Evolutionary conservation across 805 yeast species (phyloP).

Genomic region (Ogataea naganishii): DNA sequence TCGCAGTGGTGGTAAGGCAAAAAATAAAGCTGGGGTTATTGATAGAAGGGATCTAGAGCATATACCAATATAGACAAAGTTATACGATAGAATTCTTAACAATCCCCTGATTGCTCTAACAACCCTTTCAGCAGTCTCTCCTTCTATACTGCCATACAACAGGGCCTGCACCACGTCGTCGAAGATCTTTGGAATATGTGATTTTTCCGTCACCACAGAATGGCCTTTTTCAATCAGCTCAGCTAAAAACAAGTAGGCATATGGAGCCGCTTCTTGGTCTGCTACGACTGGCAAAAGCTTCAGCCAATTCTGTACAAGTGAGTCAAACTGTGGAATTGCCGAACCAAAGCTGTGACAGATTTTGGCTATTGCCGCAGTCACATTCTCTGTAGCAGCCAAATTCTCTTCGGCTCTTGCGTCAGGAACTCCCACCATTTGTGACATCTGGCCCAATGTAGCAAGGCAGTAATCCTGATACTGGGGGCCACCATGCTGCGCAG

Average conservation of each 20-base stretch:
- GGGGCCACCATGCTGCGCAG: constrained; percentile 74
- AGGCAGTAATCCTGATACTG: constrained; percentile 54
- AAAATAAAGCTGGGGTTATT: too few relatives aligned
- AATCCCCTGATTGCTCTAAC: constrained; percentile 57
- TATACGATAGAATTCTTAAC: constrained; percentile 57
- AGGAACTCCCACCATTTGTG: constrained; percentile 64
- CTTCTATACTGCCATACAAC: constrained; percentile 55
- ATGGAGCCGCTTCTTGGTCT: constrained; percentile 86
- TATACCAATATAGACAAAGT: too few relatives aligned
- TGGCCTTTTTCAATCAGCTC: constrained; percentile 65
- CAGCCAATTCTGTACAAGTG: constrained; percentile 69
- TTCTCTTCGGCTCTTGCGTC: constrained; percentile 84
- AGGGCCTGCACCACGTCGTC: constrained; percentile 70
- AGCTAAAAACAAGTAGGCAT: constrained; percentile 65
- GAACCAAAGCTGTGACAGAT: constrained; percentile 60
- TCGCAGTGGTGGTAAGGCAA: too few relatives aligned
- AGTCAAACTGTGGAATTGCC: constrained; percentile 49
- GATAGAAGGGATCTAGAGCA: too few relatives aligned
- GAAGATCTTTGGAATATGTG: constrained; percentile 45
- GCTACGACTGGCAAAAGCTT: constrained; percentile 70
- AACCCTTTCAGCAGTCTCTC: constrained; percentile 60
- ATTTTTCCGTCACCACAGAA: constrained; percentile 35
- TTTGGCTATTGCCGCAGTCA: constrained; percentile 76
- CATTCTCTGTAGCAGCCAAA: constrained; percentile 79
- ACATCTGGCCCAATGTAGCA: constrained; percentile 65